Percentiles rank a stretch among this genome's conserved stretches.
Conservation (phyloP, 2,329 filamentous ascomycete species). For the Daldinia sp. region DNA sequence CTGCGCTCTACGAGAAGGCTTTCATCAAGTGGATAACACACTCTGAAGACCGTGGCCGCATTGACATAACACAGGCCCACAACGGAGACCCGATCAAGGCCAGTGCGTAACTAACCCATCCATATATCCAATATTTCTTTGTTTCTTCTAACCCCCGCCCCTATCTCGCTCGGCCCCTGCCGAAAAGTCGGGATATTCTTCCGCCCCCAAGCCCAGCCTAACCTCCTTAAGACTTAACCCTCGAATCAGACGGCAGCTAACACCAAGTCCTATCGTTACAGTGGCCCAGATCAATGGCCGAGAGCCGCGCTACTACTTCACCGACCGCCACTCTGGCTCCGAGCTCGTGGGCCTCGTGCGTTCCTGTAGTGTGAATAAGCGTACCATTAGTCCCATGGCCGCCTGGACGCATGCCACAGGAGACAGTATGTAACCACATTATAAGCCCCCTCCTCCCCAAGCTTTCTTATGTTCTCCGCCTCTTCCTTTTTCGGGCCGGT, state of each 20-base stretch:
- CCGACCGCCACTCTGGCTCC: constrained; percentile 44
- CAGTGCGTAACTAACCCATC: constrained; percentile 26
- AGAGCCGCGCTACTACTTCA: constrained; percentile 50
- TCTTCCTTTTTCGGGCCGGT: neutral
- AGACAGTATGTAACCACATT: constrained; percentile 18
- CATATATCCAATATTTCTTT: neutral
- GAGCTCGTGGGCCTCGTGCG: constrained; percentile 53
- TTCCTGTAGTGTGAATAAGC: constrained; percentile 51
- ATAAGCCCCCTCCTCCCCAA: neutral
- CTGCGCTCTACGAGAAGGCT: constrained; percentile 57
- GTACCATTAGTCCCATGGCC: constrained; percentile 54
- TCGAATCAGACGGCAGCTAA: neutral
- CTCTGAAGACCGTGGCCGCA: constrained; percentile 43
- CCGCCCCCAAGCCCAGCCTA: neutral
- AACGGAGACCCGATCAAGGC: constrained; percentile 55
- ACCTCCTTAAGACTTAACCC: neutral
- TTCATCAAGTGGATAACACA: constrained; percentile 55
- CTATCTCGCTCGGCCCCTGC: neutral
- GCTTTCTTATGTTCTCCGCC: neutral
- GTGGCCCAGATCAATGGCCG: constrained; percentile 54
- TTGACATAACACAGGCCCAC: constrained; percentile 53
- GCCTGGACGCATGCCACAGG: constrained; percentile 53
- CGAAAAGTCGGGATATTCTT: neutral
- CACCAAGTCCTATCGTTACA: neutral
- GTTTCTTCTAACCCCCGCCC: no score